phyloP scores from a whole-genome alignment of 345 rosid species.

The Gossypium anomalum region DNA sequence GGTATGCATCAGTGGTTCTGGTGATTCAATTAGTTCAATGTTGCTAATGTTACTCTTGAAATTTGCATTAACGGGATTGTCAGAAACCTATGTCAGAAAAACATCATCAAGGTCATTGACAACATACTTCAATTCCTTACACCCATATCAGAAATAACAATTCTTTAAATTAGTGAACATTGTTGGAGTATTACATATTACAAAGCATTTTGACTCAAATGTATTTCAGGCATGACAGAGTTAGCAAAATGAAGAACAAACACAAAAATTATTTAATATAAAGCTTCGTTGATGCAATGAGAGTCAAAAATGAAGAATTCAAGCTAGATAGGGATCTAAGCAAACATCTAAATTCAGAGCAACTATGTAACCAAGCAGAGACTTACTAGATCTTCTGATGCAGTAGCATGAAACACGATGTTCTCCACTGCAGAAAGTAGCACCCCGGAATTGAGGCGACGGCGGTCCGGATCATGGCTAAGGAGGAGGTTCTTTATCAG shows the following conservation, averaged over 20 bases:
- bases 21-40: conserved; percentile 41
- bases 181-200: conserved; percentile 13
- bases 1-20: conserved; percentile 39
- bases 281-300: background rate
- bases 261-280: background rate
- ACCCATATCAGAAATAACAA: background rate
- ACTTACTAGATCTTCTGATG: conserved; percentile 26
- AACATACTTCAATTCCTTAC: background rate
- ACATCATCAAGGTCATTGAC: background rate
- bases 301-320: too few species aligned
- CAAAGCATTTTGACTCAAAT: background rate
- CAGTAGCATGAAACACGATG: conserved; percentile 38
- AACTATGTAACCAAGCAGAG: conserved; percentile 16
- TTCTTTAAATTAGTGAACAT: background rate
- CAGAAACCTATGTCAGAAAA: conserved; percentile 31
- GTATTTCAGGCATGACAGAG: background rate
- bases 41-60: conserved; percentile 20
- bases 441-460: conserved; percentile 53
- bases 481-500: conserved; percentile 51
- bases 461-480: conserved; percentile 74
- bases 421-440: conserved; percentile 57
- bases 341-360: background rate
- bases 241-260: background rate
- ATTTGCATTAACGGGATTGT: conserved; percentile 17
- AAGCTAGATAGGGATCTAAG: background rate